Percentiles rank a stretch among this genome's conserved stretches.
phyloP scores from a whole-genome alignment of 2,329 filamentous ascomycete species.

The Fusarium verrucosum region DNA sequence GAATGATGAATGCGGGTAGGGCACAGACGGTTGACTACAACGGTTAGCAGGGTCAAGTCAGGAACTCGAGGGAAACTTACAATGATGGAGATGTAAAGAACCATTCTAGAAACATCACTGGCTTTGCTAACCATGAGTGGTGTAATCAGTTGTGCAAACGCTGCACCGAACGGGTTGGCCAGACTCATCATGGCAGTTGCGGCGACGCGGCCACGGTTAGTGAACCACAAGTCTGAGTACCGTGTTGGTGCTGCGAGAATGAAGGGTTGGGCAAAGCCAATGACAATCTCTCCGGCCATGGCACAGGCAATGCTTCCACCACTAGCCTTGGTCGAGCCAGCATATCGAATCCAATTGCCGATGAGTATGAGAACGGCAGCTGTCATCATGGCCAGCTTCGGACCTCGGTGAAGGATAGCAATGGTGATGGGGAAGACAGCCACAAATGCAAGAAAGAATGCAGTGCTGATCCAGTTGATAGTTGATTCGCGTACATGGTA shows the following conservation, averaged over 20 bases:
- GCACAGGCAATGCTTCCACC: constrained; percentile 76
- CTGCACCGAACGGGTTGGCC: constrained; percentile 90
- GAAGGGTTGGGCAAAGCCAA: constrained; percentile 90
- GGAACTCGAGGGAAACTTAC: constrained; percentile 56
- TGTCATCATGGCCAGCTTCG: constrained; percentile 78
- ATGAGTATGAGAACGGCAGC: constrained; percentile 77
- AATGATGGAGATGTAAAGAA: constrained; percentile 86
- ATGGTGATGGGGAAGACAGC: constrained; percentile 76
- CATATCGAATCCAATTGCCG: constrained; percentile 94
- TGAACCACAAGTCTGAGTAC: constrained; percentile 97
- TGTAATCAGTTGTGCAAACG: constrained; percentile 85
- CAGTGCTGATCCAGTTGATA: constrained; percentile 94
- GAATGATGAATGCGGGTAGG: constrained; percentile 84
- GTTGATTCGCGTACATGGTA: constrained; percentile 77
- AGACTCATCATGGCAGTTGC: constrained; percentile 87
- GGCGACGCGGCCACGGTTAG: constrained; percentile 80
- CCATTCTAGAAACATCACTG: constrained; percentile 77
- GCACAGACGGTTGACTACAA: constrained; percentile 58
- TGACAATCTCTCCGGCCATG: constrained; percentile 92
- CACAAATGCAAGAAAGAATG: constrained; percentile 86
- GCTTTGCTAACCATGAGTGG: constrained; percentile 76
- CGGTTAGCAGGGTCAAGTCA: constrained; percentile 17
- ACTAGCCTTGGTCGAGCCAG: constrained; percentile 65
- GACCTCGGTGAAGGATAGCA: constrained; percentile 80
- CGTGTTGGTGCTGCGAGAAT: constrained; percentile 87